Evolutionary conservation across 2,329 filamentous ascomycete genomes (phyloP).

Genomic region (Cladorrhinum sp.): DNA sequence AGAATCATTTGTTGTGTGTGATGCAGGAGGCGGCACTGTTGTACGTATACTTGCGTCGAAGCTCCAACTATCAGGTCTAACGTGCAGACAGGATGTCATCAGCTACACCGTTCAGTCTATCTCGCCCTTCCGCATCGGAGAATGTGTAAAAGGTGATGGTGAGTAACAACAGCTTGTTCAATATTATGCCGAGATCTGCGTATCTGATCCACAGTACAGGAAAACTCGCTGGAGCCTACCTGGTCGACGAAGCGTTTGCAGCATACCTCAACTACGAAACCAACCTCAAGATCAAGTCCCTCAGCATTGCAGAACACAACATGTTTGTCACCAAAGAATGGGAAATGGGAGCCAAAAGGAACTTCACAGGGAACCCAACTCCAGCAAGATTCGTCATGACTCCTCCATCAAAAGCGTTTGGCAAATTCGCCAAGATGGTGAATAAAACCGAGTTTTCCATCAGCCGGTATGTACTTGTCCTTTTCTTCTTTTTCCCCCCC

Average conservation of each 20-base stretch:
- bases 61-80: neutral
- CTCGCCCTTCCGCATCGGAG: neutral
- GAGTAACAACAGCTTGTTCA: neutral
- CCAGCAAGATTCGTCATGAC: neutral
- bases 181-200: neutral
- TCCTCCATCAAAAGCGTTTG: neutral
- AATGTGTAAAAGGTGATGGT: slow-evolving; percentile 8
- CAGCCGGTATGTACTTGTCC: neutral
- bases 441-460: neutral
- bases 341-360: slow-evolving; percentile 5
- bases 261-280: neutral
- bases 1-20: slow-evolving; percentile 16
- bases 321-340: slow-evolving; percentile 2
- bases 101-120: slow-evolving; percentile 3
- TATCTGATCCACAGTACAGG: neutral
- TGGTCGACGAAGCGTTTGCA: slow-evolving; percentile 6
- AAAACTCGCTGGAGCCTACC: slow-evolving; percentile 5
- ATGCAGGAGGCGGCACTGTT: slow-evolving; percentile 14
- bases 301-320: slow-evolving; percentile 1
- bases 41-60: neutral
- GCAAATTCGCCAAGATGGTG: neutral
- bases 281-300: neutral
- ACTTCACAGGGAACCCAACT: neutral
- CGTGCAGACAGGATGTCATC: slow-evolving; percentile 1
- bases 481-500: neutral